Base-by-base conservation (phyloP, 352 stramenopile genomes). In the Pythium oligandrum region DNA sequence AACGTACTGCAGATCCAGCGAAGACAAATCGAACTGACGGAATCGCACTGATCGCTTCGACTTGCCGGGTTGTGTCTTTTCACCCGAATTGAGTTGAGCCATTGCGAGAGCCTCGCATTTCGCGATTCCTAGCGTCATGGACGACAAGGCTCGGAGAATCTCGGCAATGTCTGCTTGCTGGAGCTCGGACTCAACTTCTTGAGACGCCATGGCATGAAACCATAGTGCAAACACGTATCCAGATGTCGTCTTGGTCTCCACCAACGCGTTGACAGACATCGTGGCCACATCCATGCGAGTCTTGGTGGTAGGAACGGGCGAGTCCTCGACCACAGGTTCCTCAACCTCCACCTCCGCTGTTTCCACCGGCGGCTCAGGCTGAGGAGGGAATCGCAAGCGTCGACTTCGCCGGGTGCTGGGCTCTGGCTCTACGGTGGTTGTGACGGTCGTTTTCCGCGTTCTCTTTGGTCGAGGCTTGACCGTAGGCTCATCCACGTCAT, bases 21-120 rank as follows among this genome's bases (percentile, higher is more conserved):
- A 83, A 5, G 78, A 89, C 2, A 89, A 59, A 45, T 87, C 73
- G 17, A 89, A 89, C 26, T 66, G 79, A 12, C 67, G 78, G 37
- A 89, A 89, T 0, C 73, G 66, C n/a, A 89, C 74, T 26, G 17
- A 26, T 26, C 17, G 17, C 17, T 26, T 26, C 54, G 34, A 39
- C 2, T 48, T 48, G 9, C 17, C 9, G 9, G 9, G 9, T 30
- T 31, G 17, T 48, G 9, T 11, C 43, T 48, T 48, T 30, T 31
- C 17, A 11, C 9, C 9, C 43, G 43, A 11, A 30, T 30, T 48
- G 43, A 11, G 7, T 53, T 53, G 53, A 45, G 42, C 40, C 39
- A 34, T 55, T 9, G 48, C 59, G 6, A 56, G 30, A 3, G 17
- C 38, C 48, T 67, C 60, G 11, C 48, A 62, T 17, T 44, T 17